phyloP scores from a whole-genome alignment of 257 asterid species.

The Nicotiana paniculata region DNA sequence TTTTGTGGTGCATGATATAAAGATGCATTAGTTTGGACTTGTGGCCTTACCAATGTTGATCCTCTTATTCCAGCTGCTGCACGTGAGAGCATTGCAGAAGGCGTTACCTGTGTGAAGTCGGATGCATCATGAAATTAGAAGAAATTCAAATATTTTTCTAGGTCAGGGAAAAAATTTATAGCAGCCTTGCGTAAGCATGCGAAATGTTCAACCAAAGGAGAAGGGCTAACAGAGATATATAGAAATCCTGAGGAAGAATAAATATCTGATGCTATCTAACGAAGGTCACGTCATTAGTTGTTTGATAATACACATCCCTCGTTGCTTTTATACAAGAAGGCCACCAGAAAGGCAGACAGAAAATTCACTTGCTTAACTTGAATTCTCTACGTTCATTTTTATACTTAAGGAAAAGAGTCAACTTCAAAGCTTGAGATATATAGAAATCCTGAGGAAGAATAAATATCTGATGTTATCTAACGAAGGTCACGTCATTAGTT shows the following conservation, averaged over 20 bases:
- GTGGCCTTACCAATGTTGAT: conserved; percentile 68
- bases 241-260: not conserved
- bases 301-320: not conserved
- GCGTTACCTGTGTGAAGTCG: conserved; percentile 65
- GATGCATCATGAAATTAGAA: conserved; percentile 2
- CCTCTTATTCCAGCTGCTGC: conserved; percentile 98
- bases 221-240: not conserved
- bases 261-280: not conserved
- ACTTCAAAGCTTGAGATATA: not conserved
- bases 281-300: not conserved
- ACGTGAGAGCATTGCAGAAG: conserved; percentile 89
- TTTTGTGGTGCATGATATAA: not conserved
- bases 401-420: not conserved
- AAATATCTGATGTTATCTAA: not conserved
- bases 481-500: not conserved
- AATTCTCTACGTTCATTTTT: not conserved
- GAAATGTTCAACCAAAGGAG: not conserved
- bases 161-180: too few relatives aligned
- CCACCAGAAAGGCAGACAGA: not conserved
- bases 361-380: not conserved
- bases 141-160: too few relatives aligned
- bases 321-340: not conserved
- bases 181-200: not conserved
- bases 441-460: not conserved
- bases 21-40: not conserved